A percentile compares a stretch with the other conserved stretches of the same genome.
phyloP scores from a whole-genome alignment of 176 grass and related monocot genomes.

The Carex kokanica region DNA sequence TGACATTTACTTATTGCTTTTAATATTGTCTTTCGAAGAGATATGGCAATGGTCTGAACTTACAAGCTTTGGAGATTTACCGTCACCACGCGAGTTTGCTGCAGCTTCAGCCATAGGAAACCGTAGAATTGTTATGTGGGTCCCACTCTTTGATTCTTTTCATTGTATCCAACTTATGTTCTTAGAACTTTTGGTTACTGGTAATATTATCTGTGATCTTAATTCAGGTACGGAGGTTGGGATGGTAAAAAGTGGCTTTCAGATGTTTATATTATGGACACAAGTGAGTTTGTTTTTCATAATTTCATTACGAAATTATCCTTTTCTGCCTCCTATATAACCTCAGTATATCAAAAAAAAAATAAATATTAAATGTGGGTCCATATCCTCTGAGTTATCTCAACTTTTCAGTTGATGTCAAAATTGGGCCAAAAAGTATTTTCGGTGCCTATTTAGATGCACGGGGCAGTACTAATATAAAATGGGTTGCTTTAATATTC shows the following conservation, averaged over 20 bases:
- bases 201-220: not conserved
- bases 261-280: conserved; percentile 97
- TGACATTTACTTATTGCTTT: conserved; percentile 1
- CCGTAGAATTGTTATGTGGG: conserved; percentile 86
- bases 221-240: conserved; percentile 84
- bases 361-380: no score
- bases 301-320: conserved; percentile 16
- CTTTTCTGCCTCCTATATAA: conserved; percentile 1
- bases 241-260: conserved; percentile 97
- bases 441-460: no score
- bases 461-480: no score
- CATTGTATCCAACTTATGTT: not conserved
- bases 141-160: conserved; percentile 11
- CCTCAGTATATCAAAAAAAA: not conserved
- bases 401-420: no score
- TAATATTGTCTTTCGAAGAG: conserved; percentile 42
- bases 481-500: no score
- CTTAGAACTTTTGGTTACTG: not conserved
- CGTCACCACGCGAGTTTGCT: conserved; percentile 81
- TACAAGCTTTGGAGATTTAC: conserved; percentile 89
- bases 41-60: conserved; percentile 98
- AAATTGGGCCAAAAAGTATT: no score
- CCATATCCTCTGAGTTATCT: no score
- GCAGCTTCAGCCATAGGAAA: conserved; percentile 88
- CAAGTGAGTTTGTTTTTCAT: conserved; percentile 51